Base-by-base conservation (phyloP, 164 flowering plant species). In the Stephania japonica region DNA sequence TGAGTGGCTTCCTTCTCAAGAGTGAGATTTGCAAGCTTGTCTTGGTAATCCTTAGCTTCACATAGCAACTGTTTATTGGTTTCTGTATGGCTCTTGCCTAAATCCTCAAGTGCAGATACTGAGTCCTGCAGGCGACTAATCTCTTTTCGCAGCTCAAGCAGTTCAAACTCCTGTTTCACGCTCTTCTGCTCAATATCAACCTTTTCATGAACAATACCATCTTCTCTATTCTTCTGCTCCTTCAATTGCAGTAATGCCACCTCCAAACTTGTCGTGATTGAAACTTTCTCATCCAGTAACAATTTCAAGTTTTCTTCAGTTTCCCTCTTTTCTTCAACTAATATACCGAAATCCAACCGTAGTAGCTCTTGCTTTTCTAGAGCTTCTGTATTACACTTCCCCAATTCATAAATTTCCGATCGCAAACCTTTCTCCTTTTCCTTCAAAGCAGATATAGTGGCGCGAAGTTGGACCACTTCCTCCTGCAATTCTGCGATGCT, bases 351-450 rank as follows among this genome's bases (percentile, higher is more conserved):
- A 76, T 84, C 78, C 74, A 9, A 65, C 3, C 3, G 50, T 80
- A 81, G 77, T 62, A 61, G 68, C 72, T 69, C 77, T 61, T 70
- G 79, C 76, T 72, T 83, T 79, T 78, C 79, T 65, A 70, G 38
- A 6, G 79, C 79, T 50, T 82, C 86, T 16, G 26, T 75, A 68
- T 71, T 72, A 56, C 75, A 75, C 75, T 78, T 83, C 73, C 82
- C 90, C 86, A 89, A 68, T 69, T 78, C 86, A 7, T 27, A 67
- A 43, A 87, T 68, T 44, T 75, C 77, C 6, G 0, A n/a, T 0
- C 73, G 41, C 84, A 87, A 74, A n/a, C 41, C 70, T 18, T 70
- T 77, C 75, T 82, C 83, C 49, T 82, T n/a, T 85, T 80, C 76
- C 53, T 41, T 68, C 77, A 85, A 72, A 47, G 6, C 41, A 50